phyloP scores from a whole-genome alignment of 2,329 filamentous ascomycete genomes.

The Ceratocystis lukuohia region DNA sequence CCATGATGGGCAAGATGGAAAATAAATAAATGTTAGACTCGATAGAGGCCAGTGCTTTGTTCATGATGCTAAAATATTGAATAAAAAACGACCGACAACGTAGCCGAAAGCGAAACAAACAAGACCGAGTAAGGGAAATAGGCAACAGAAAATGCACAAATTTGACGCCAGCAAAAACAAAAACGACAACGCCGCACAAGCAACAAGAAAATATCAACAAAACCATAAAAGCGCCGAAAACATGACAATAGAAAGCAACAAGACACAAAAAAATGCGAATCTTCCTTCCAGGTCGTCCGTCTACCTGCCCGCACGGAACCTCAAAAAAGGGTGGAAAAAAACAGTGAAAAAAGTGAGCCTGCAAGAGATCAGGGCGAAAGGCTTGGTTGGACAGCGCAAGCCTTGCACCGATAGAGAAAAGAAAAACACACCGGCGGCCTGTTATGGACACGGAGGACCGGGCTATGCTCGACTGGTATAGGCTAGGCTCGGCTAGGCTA shows the following conservation, averaged over 20 bases:
- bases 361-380: neutral
- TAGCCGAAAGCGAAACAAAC: neutral
- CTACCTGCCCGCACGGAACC: neutral
- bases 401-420: neutral
- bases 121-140: neutral
- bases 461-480: neutral
- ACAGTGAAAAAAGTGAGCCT: neutral
- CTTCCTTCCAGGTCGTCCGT: neutral
- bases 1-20: neutral
- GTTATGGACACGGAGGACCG: too few relatives aligned
- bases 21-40: neutral
- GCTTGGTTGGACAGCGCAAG: neutral
- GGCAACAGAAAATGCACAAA: conserved; percentile 9
- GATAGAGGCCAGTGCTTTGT: neutral
- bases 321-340: too few relatives aligned
- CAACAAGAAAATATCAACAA: conserved; percentile 4
- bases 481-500: neutral
- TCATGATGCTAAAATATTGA: conserved; percentile 9
- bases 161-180: neutral
- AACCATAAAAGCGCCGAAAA: conserved; percentile 5
- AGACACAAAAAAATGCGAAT: conserved; percentile 5
- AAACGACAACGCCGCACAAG: conserved; percentile 4
- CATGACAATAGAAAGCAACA: conserved; percentile 1
- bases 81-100: conserved; percentile 9
- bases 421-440: neutral